phyloP scores from a whole-genome alignment of 2,329 filamentous ascomycete species.

The Cladosporium sp. region DNA sequence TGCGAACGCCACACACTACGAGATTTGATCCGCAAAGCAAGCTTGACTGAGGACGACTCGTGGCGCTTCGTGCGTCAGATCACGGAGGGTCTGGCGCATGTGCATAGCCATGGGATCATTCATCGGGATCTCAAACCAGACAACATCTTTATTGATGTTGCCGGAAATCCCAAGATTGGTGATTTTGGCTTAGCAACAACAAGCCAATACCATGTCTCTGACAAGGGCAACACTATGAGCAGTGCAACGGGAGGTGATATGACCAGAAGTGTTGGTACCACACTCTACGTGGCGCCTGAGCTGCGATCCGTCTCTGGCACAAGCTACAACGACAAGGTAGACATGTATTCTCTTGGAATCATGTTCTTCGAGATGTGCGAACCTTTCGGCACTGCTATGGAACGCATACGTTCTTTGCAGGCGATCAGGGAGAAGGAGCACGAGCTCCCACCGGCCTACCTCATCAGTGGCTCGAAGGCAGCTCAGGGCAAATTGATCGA shows the following conservation, averaged over 20 bases:
- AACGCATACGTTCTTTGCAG: conserved; percentile 62
- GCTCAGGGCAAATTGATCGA: conserved; percentile 73
- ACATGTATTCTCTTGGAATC: conserved; percentile 97
- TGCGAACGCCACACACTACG: conserved; percentile 91
- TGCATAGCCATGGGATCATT: conserved; percentile 86
- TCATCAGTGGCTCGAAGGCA: conserved; percentile 60
- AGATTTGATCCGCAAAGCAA: conserved; percentile 74
- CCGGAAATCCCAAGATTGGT: conserved; percentile 89
- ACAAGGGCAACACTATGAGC: conserved; percentile 44
- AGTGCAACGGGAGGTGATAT: conserved; percentile 50
- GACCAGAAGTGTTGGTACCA: conserved; percentile 69
- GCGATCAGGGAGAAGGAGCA: conserved; percentile 65
- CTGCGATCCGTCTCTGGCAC: conserved; percentile 70
- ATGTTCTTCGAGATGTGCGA: conserved; percentile 98
- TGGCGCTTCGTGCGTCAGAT: conserved; percentile 93
- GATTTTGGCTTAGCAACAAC: conserved; percentile 95
- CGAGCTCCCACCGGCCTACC: conserved; percentile 68
- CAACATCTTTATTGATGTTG: conserved; percentile 92
- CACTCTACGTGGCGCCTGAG: conserved; percentile 91
- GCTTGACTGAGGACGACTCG: conserved; percentile 68
- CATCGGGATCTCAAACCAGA: conserved; percentile 96
- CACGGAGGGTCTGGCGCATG: conserved; percentile 82
- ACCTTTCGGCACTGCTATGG: conserved; percentile 58
- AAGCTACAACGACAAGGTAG: conserved; percentile 88
- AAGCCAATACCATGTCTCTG: conserved; percentile 64